These are phyloP conservation scores for Apiotrichum laibachii DNA, from an alignment of 1,284 basidiomycete species.

Conservation along the genomic window DNA sequence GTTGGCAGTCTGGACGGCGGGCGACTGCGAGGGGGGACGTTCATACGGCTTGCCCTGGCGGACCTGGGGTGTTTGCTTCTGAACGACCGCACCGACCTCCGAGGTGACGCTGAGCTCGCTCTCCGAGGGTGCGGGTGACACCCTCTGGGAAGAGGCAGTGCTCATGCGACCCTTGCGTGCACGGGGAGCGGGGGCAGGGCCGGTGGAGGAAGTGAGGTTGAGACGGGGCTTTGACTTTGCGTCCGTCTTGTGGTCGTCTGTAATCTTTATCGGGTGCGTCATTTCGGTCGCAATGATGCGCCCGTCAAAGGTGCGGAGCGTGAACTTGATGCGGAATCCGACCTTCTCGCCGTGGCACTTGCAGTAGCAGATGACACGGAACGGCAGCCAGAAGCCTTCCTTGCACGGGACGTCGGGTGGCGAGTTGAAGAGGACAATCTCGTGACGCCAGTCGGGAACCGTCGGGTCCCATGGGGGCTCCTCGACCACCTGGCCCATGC, in stretches of 20 bases:
- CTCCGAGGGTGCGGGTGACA: conserved; percentile 44
- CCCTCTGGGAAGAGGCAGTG: conserved; percentile 38
- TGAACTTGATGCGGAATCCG: conserved; percentile 89
- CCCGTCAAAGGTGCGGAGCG: conserved; percentile 76
- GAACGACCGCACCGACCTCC: conserved; percentile 42
- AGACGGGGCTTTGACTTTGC: conserved; percentile 38
- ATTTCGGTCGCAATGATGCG: conserved; percentile 77
- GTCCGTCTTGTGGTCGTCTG: conserved; percentile 94
- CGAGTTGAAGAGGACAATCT: conserved; percentile 94
- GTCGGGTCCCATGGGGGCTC: conserved; percentile 45
- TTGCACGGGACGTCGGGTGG: conserved; percentile 86
- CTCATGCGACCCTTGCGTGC: conserved; percentile 38
- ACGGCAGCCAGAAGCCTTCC: conserved; percentile 76
- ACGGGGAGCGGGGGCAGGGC: conserved; percentile 27
- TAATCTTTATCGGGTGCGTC: conserved; percentile 96
- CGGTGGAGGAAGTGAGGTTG: conserved; percentile 12
- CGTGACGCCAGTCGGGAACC: conserved; percentile 51
- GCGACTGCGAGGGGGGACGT: conserved; percentile 37
- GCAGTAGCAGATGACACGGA: conserved; percentile 98
- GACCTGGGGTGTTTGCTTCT: conserved; percentile 41
- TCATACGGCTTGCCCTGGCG: conserved; percentile 45
- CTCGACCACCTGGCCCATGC: conserved; percentile 41
- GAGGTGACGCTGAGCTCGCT: conserved; percentile 43
- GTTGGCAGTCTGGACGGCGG: conserved; percentile 24
- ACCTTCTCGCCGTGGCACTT: conserved; percentile 97